Evolutionary conservation across 192 early-diverging fungal species (phyloP).

Genomic region (Coemansia sp.): DNA sequence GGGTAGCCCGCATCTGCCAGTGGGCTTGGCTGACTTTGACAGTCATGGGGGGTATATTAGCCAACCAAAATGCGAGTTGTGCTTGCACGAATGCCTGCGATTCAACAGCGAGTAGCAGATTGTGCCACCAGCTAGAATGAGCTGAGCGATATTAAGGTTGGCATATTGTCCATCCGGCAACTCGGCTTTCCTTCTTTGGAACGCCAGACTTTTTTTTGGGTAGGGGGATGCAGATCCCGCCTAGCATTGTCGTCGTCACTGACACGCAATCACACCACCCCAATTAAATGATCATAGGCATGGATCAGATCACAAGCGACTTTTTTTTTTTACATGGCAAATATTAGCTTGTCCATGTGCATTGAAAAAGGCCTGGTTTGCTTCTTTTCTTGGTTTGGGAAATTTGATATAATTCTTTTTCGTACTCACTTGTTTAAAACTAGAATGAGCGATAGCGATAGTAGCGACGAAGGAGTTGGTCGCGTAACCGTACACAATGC

Average conservation of each 20-base stretch:
- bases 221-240: background rate
- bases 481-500: background rate
- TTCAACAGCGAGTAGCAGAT: background rate
- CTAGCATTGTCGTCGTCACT: too few relatives aligned
- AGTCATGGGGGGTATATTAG: background rate
- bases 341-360: background rate
- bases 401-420: background rate
- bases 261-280: too few relatives aligned
- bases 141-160: background rate
- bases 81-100: background rate
- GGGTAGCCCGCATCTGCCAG: background rate
- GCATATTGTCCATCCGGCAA: background rate
- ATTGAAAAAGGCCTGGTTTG: background rate
- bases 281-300: background rate
- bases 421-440: background rate
- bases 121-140: background rate
- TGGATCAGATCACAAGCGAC: background rate
- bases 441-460: conserved; percentile 24
- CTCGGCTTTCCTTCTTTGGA: background rate
- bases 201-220: background rate
- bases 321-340: background rate
- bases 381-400: background rate
- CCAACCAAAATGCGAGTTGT: background rate
- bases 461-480: conserved; percentile 4
- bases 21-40: background rate